Evolutionary conservation across 495 filamentous ascomycete species (phyloP).

Genomic region (Penicillium silybi): DNA sequence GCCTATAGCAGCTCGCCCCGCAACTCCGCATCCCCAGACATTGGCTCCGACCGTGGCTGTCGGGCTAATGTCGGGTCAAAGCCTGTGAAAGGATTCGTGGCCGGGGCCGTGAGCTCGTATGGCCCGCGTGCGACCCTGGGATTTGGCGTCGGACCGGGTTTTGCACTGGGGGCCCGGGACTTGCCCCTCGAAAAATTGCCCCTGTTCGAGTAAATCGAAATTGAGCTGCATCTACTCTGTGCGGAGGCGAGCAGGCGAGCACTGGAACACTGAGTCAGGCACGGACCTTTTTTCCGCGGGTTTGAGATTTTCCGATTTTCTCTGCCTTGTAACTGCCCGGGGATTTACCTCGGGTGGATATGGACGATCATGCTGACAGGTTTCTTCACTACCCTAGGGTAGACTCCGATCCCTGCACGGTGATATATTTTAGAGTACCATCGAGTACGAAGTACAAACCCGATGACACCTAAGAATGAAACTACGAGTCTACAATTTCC

Average conservation of each 20-base stretch:
- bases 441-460: background rate
- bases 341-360: background rate
- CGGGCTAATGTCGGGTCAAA: conserved; percentile 14
- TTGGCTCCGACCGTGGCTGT: background rate
- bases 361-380: background rate
- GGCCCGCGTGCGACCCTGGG: background rate
- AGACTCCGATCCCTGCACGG: background rate
- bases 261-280: background rate
- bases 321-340: background rate
- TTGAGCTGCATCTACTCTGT: too few species aligned
- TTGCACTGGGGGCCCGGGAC: background rate
- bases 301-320: background rate
- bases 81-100: background rate
- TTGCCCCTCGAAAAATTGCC: too few species aligned
- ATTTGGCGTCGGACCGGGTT: background rate
- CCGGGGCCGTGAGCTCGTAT: background rate
- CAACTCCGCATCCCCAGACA: background rate
- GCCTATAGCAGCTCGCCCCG: conserved; percentile 1
- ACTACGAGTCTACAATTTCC: background rate
- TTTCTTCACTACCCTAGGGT: background rate
- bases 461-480: background rate
- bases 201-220: too few species aligned
- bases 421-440: background rate
- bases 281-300: background rate
- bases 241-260: too few species aligned